These are phyloP conservation scores for Drechslerella dactyloides DNA, from an alignment of 2,329 filamentous ascomycete genomes.

Conservation along the genomic window DNA sequence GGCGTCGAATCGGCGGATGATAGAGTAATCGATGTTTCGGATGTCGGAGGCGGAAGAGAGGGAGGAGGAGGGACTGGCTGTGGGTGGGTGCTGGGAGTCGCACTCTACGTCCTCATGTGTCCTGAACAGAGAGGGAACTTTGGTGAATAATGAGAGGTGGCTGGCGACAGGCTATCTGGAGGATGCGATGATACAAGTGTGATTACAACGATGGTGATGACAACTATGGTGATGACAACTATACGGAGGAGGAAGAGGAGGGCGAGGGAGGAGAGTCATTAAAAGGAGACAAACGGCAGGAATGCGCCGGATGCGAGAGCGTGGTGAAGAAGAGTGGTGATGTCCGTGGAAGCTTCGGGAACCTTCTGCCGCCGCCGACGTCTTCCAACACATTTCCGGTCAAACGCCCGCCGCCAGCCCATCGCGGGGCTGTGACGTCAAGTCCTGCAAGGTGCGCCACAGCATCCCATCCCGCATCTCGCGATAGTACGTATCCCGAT, in stretches of 20 bases:
- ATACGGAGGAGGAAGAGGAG: not conserved
- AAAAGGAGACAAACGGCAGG: constrained; percentile 15
- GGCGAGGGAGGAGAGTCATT: constrained; percentile 25
- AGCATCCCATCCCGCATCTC: no score
- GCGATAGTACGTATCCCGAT: no score
- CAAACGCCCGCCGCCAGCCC: no score
- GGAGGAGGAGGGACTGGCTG: no score
- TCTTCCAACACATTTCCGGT: constrained; percentile 30
- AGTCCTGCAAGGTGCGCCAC: no score
- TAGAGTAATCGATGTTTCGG: no score
- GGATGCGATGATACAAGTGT: no score
- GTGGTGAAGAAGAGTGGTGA: constrained; percentile 21
- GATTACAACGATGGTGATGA: not conserved
- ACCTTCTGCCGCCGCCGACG: constrained; percentile 32
- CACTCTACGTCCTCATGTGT: constrained; percentile 24
- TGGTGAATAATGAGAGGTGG: no score
- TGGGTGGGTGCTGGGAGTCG: not conserved
- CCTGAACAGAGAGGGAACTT: no score
- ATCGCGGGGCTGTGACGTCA: constrained; percentile 42
- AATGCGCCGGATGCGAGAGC: not conserved
- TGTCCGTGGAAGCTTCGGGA: constrained; percentile 46
- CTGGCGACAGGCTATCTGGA: no score
- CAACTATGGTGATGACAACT: not conserved
- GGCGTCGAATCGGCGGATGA: not conserved
- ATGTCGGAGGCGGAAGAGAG: no score